phyloP scores from a whole-genome alignment of 1,284 basidiomycete species.

The Puccinia hordei region DNA sequence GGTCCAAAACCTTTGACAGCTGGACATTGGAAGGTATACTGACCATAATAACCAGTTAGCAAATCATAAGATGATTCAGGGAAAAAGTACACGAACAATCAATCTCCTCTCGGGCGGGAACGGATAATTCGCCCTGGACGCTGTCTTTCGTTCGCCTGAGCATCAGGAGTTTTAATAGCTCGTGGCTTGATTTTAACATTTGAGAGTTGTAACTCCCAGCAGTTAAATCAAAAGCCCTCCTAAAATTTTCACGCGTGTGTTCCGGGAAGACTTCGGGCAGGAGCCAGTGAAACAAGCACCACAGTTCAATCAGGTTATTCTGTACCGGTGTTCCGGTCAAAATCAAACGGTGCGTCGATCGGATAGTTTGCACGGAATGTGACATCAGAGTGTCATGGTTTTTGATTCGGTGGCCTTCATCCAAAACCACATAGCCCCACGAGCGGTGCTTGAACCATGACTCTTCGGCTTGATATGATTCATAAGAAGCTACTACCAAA shows the following conservation, averaged over 20 bases:
- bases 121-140: conserved; percentile 62
- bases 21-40: conserved; percentile 62
- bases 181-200: conserved; percentile 64
- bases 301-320: conserved; percentile 67
- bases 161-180: conserved; percentile 66
- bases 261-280: conserved; percentile 65
- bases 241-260: conserved; percentile 64
- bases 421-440: conserved; percentile 67
- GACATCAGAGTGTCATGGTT: conserved; percentile 64
- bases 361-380: conserved; percentile 62
- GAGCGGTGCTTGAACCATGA: conserved; percentile 65
- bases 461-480: conserved; percentile 64
- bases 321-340: conserved; percentile 69
- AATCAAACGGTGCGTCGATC: conserved; percentile 65
- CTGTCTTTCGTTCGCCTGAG: conserved; percentile 66
- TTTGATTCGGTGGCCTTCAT: conserved; percentile 69
- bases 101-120: conserved; percentile 67
- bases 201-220: conserved; percentile 64
- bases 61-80: not conserved
- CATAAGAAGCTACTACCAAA: conserved; percentile 68
- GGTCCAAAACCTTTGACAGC: conserved; percentile 69
- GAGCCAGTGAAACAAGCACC: conserved; percentile 59
- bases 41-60: not conserved
- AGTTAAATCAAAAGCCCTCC: conserved; percentile 65
- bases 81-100: conserved; percentile 63